Base-by-base conservation (phyloP, 1,284 basidiomycete species). In the Papiliotrema flavescens region DNA sequence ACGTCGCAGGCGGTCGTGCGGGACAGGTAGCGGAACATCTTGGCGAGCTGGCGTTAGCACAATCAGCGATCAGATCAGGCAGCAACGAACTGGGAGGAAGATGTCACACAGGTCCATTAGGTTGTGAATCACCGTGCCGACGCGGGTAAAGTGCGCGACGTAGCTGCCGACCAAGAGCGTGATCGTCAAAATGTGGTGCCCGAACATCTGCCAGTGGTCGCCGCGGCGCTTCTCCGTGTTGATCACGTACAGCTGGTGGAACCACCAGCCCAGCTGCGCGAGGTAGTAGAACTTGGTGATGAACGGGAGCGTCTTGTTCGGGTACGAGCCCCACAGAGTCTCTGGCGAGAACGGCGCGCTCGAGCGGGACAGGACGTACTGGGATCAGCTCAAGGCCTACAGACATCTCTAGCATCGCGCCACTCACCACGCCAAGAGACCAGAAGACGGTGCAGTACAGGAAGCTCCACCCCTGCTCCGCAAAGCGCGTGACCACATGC, bases 21-120 rank as follows among this genome's bases (percentile, higher is more conserved):
- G 26, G 80, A 80, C 26, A 94, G 80, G 76, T 98, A 98, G 55
- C 88, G 87, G 62, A 90, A 78, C 87, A 98, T 93, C 78, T 98
- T 98, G 17, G 92, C 94, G 59, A 88, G 70, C 90, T 93, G 59
- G 8, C 19, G 8, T 19, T 47, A 22, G 22, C 22, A 19, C 9
- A 4, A 32, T n/a, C 20, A 22, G 14, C n/a, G 39, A 15, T 4
- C 39, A 7, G 6, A 40, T 40, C 2, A 3, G 17, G 42, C 46
- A 22, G 34, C 13, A 20, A 83, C 89, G 73, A 71, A 94, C 92
- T 6, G 93, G 89, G 9, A 98, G 77, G 67, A 91, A 84, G 54
- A 98, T 89, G 76, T 98, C 95, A 71, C 86, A 89, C 60, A 85
- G 85, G 70, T 98, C 95, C 91, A 97, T 95, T 36, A 97, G 79